Base-by-base conservation (phyloP, 2,329 filamentous ascomycete genomes). In the Saccharata proteae region DNA sequence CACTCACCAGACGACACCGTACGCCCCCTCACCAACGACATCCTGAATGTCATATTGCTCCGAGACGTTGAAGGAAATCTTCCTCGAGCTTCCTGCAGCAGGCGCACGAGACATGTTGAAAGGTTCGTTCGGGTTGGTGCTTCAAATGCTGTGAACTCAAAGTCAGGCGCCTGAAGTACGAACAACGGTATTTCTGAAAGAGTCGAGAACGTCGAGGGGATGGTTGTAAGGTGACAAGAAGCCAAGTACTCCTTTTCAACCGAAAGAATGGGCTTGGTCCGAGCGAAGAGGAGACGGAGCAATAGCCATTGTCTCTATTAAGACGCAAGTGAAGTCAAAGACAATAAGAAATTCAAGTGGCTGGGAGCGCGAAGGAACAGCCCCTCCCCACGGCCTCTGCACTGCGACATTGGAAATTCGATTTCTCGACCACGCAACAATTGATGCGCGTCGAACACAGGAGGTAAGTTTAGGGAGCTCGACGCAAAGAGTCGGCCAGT, bases 11-110 rank as follows among this genome's bases (percentile, higher is more conserved):
- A 98, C 90, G 43, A 98, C 88, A 58, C 90, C 90, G 53, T 98
- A 98, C 43, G 90, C 90, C 52, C 90, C 90, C 62, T 98, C 90
- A 45, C 90, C 90, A 38, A 98, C 92, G 29, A 98, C 90, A 77
- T 98, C 90, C 58, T 96, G 88, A 44, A 98, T 98, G 54, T 98
- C 90, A 57, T 98, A 98, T 60, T 98, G 90, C 61, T 98, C 90
- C 52, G 86, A 94, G 41, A 98, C 90, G 54, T 98, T 98, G 77
- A 98, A 98, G 35, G 86, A 96, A 58, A 98, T 98, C 73, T 96
- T 98, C 56, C 90, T 64, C 39, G 73, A 77, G 43, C 70, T 55
- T 61, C 65, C 47, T 39, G 50, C 47, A 41, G 54, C 44, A 23
- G 50, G 46, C 40, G 51, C 50, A 36, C 45, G 47, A 40, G 47